A percentile compares a stretch with the other conserved stretches of the same genome.
Evolutionary conservation across 2,329 filamentous ascomycete genomes (phyloP).

Genomic region (Cladosporium austrohemisphaericum): DNA sequence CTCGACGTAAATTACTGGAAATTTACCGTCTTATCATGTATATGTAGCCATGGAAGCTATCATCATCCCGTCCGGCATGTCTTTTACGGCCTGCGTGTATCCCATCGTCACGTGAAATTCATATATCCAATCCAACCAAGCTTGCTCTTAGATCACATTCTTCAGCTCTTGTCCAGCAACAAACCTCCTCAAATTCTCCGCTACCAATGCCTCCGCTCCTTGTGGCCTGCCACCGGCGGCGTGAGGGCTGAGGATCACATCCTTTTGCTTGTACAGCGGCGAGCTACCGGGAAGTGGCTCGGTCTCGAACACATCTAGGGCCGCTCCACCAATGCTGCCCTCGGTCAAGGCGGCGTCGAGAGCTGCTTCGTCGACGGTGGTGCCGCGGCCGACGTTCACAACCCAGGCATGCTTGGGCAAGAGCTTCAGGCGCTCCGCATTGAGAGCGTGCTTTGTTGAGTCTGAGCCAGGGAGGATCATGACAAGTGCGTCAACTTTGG

Average conservation of each 20-base stretch:
- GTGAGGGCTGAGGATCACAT: conserved; percentile 54
- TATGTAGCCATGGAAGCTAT: too few relatives aligned
- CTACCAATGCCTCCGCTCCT: conserved; percentile 57
- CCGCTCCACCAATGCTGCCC: conserved; percentile 47
- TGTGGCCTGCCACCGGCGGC: conserved; percentile 60
- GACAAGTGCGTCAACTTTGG: conserved; percentile 60
- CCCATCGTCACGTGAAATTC: background rate
- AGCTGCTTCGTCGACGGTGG: conserved; percentile 51
- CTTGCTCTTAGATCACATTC: conserved; percentile 46
- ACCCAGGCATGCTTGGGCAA: conserved; percentile 54
- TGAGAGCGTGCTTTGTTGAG: conserved; percentile 54
- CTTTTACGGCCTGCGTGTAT: too few relatives aligned
- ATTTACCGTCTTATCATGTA: too few relatives aligned
- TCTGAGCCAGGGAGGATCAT: conserved; percentile 62
- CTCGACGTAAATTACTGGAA: too few relatives aligned
- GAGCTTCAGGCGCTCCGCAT: conserved; percentile 49
- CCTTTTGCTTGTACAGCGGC: conserved; percentile 50
- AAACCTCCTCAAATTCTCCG: conserved; percentile 58
- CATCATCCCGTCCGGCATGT: too few relatives aligned
- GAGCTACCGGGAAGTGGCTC: conserved; percentile 51
- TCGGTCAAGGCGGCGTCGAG: conserved; percentile 46
- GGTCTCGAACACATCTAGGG: conserved; percentile 48
- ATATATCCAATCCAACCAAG: background rate
- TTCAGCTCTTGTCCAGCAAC: conserved; percentile 56
- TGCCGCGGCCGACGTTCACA: conserved; percentile 49